These are phyloP conservation scores for Lachnellula subtilissima DNA, from an alignment of 2,329 filamentous ascomycete genomes.

Conservation along the genomic window DNA sequence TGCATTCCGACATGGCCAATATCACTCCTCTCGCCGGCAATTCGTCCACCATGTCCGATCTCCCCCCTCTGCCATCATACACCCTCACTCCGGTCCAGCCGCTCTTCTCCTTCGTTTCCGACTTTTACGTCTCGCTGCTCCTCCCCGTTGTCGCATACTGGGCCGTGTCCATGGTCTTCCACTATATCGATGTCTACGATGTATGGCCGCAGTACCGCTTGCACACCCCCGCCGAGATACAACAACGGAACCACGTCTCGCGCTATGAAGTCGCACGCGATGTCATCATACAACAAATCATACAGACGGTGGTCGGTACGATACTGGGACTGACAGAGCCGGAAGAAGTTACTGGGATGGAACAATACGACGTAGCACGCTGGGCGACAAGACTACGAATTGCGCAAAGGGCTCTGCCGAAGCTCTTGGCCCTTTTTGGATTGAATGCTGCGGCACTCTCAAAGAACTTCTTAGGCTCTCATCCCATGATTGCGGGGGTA, in stretches of 20 bases:
- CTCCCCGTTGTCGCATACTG: conserved; percentile 84
- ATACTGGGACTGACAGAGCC: conserved; percentile 68
- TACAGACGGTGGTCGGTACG: conserved; percentile 72
- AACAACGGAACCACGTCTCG: conserved; percentile 84
- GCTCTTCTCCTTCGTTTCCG: conserved; percentile 72
- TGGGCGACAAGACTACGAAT: conserved; percentile 82
- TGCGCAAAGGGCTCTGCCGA: conserved; percentile 72
- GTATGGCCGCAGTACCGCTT: conserved; percentile 86
- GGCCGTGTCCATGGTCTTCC: conserved; percentile 73
- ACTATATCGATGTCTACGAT: conserved; percentile 79
- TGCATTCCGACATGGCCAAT: conserved; percentile 35
- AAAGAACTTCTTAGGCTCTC: conserved; percentile 64
- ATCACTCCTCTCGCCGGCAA: conserved; percentile 42
- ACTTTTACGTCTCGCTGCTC: conserved; percentile 72
- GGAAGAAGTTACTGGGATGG: conserved; percentile 67
- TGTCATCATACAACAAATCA: conserved; percentile 84
- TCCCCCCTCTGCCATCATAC: conserved; percentile 85
- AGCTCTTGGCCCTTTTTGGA: conserved; percentile 65
- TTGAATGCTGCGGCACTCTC: conserved; percentile 72
- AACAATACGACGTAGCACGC: conserved; percentile 80
- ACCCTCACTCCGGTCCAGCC: conserved; percentile 64
- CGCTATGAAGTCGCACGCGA: conserved; percentile 84
- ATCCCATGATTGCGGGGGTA: conserved; percentile 70
- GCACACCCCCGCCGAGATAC: conserved; percentile 88
- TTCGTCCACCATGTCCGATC: conserved; percentile 45